Base-by-base conservation (phyloP, 2,329 filamentous ascomycete species). In the Rhinocladiella similis region DNA sequence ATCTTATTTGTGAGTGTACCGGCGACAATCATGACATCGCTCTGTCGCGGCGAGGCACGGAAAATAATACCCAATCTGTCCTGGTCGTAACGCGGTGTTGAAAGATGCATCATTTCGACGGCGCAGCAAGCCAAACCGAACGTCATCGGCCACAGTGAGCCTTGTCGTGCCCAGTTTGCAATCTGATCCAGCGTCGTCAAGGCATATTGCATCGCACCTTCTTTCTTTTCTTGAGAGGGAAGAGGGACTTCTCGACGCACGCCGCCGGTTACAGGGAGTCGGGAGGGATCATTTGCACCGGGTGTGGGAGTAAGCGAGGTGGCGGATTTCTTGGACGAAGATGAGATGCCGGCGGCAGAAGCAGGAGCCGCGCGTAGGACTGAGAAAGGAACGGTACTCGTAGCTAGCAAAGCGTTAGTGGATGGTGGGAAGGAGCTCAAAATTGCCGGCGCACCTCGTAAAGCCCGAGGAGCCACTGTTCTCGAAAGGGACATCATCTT, bases 1-100 rank as follows among this genome's bases (percentile, higher is more conserved):
- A 96, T 96, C 80, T 96, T 96, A 81, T 96, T 96, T 66, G 90
- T 95, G 60, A 96, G 83, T 27, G 91, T 96, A 57, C 91, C 91
- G 22, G 91, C 91, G 19, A 96, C 91, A 68, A 96, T 94, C 90
- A 96, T 94, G 64, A 95, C 88, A 73, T 96, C 91, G 59, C 90
- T 89, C 74, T 95, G 90, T 63, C 90, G 87, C 1, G 90, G 90
- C 13, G 89, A 93, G 56, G 90, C 90, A 66, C 90, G 87, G 83
- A 94, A 95, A 72, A 95, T 94, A 71, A 95, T 94, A 63, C 91
- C 90, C 57, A 93, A 80, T 35, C 91, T 85, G 76, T 95, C 90
- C 71, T 94, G 89, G 69, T 95, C 90, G 83, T 95, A 94, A 35
- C 90, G 87, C 13, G 90, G 90, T 59, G 89, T 91, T 29, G 90